Base-by-base conservation (phyloP, 495 filamentous ascomycete species). In the Beverwykella pulmonaria region DNA sequence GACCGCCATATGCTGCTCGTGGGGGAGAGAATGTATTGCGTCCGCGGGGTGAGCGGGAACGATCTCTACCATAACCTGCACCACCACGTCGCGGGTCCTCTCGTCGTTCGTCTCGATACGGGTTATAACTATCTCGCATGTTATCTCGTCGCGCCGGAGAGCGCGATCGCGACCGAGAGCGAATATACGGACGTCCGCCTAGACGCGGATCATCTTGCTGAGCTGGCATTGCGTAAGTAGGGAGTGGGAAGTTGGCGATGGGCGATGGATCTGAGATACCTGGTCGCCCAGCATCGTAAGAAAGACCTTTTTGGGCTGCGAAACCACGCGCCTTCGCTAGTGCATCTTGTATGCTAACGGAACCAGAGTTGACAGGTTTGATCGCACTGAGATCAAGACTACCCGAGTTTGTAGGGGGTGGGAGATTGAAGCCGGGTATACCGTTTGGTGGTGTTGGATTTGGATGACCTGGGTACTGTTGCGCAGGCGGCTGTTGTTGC, bases 101-200 rank as follows among this genome's bases (percentile, higher is more conserved):
- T 61, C 90, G 84, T 54, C 90, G 84, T 72, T 93, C 91, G 63
- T 91, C 89, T 63, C 88, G 82, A 73, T 91, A 92, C 5, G 89
- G 87, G 60, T 90, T 90, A 72, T 84, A 81, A 71, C 84, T 87
- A 73, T 91, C 89, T 71, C 88, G 85, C 74, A 83, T 91, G 10
- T 82, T 77, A 54, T 89, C 80, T 53, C 81, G 82, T 32, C 74
- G 72, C 34, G 77, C 82, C 10, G 88, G 88, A 57, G 88, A 88
- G 25, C 88, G 86, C 46, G 90, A 92, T 53, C 90, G 82, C 10
- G 88, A 88, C 23, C 88, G 86, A 39, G 86, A 86, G 54, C 81
- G 80, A 39, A 73, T 75, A 73, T 87, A 90, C 20, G 71, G 76
- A 67, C 86, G 80, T 25, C 76, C 70, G 54, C 74, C 70, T 52